Conservation (phyloP, 441 rosid genomes). For the Mallotus repandus region DNA sequence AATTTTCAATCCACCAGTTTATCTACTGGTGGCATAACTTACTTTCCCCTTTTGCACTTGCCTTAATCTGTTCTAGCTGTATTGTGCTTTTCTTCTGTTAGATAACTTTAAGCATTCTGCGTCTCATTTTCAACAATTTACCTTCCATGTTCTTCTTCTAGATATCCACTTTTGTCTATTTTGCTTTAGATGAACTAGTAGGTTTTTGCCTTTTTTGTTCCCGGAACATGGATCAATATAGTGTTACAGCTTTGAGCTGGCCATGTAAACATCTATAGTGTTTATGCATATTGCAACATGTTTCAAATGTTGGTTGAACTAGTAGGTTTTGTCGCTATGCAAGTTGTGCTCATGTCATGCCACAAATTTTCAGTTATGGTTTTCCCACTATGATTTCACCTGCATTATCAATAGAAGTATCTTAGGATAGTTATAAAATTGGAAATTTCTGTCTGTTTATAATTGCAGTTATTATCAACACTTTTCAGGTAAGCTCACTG, state of each 20-base stretch:
- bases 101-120: neutral
- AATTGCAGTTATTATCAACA: slow-evolving; percentile 2
- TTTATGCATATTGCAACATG: neutral
- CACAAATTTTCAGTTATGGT: neutral
- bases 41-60: neutral
- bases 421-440: neutral
- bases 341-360: neutral
- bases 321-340: neutral
- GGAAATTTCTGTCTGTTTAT: neutral
- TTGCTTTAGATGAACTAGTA: neutral
- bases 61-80: neutral
- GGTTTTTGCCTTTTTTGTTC: neutral
- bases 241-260: neutral
- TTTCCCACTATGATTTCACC: neutral
- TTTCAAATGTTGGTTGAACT: neutral
- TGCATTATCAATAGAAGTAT: neutral
- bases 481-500: slow-evolving; percentile 42
- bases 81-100: neutral
- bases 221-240: neutral
- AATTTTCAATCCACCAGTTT: neutral
- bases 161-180: neutral
- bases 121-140: neutral
- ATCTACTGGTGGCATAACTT: neutral
- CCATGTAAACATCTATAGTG: neutral
- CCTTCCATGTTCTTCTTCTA: neutral